These are phyloP conservation scores for Thielaviopsis populi DNA, from an alignment of 2,329 filamentous ascomycete species.

Conservation along the genomic window DNA sequence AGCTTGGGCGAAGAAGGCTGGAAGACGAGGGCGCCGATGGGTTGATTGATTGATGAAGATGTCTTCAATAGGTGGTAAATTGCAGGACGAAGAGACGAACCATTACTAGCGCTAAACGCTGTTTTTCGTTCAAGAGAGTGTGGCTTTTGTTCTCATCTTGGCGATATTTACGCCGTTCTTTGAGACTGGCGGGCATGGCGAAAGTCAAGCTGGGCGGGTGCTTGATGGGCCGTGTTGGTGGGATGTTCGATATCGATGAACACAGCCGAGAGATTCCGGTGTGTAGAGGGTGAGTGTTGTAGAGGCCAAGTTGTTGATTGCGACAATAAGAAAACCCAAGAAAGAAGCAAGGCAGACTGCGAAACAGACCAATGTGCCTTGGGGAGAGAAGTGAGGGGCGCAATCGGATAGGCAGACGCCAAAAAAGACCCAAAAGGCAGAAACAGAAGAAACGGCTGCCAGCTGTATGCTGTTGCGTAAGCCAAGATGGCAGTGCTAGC, in stretches of 20 bases:
- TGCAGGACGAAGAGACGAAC: slow-evolving; percentile 3
- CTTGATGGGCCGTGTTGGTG: neutral
- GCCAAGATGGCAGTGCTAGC: neutral
- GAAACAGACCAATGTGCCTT: neutral
- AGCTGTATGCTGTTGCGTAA: slow-evolving; percentile 4
- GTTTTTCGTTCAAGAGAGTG: slow-evolving; percentile 24
- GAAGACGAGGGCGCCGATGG: too few relatives aligned
- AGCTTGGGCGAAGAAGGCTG: neutral
- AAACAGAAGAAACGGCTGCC: neutral
- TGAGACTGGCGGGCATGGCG: slow-evolving; percentile 22
- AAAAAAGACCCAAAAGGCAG: neutral
- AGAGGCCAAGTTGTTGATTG: neutral
- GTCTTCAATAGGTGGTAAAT: neutral
- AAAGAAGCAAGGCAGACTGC: neutral
- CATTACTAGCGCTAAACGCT: slow-evolving; percentile 20
- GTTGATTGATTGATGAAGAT: neutral
- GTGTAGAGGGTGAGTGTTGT: neutral
- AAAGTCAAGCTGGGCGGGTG: neutral
- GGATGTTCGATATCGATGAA: neutral
- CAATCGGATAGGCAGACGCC: neutral
- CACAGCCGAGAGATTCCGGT: neutral
- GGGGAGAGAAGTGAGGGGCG: neutral
- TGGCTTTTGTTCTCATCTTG: slow-evolving; percentile 27
- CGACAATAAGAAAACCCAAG: neutral
- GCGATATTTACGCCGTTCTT: slow-evolving; percentile 28